phyloP scores from a whole-genome alignment of 2,329 filamentous ascomycete genomes.

The Daldinia eschscholtzii region DNA sequence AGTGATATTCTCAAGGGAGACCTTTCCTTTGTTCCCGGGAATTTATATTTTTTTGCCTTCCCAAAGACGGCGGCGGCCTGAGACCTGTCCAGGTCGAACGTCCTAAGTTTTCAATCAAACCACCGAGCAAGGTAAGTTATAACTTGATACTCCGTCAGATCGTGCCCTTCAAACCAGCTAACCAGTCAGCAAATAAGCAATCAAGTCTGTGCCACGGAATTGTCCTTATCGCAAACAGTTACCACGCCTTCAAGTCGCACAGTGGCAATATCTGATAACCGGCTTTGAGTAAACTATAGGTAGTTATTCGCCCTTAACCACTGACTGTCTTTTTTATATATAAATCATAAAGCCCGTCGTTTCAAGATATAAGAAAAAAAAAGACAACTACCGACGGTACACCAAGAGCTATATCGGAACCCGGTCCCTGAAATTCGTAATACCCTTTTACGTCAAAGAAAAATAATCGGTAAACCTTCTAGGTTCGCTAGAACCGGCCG shows the following conservation, averaged over 20 bases:
- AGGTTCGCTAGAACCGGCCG: slow-evolving; percentile 38
- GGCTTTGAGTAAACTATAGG: not conserved
- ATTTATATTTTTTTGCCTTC: not conserved
- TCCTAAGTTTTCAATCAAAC: not conserved
- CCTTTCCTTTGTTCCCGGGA: not conserved
- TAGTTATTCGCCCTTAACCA: not conserved
- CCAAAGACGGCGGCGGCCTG: not conserved
- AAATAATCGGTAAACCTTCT: slow-evolving; percentile 12
- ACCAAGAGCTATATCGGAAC: slow-evolving; percentile 22
- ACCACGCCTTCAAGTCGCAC: not conserved
- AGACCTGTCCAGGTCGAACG: not conserved
- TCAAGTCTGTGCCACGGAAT: not conserved
- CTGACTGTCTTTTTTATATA: not conserved
- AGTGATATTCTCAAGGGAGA: not conserved
- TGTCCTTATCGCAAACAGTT: not conserved
- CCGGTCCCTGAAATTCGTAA: slow-evolving; percentile 23
- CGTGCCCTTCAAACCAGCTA: not conserved
- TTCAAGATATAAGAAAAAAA: not conserved
- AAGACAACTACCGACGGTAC: not conserved
- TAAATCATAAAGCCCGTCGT: not conserved
- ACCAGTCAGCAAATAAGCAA: not conserved
- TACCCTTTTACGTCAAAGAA: slow-evolving; percentile 36
- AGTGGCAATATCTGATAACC: not conserved
- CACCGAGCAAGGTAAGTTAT: too few species aligned
- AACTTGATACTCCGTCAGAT: too few species aligned